phyloP scores from a whole-genome alignment of 2,329 filamentous ascomycete genomes.

The Sclerotinia subarctica region DNA sequence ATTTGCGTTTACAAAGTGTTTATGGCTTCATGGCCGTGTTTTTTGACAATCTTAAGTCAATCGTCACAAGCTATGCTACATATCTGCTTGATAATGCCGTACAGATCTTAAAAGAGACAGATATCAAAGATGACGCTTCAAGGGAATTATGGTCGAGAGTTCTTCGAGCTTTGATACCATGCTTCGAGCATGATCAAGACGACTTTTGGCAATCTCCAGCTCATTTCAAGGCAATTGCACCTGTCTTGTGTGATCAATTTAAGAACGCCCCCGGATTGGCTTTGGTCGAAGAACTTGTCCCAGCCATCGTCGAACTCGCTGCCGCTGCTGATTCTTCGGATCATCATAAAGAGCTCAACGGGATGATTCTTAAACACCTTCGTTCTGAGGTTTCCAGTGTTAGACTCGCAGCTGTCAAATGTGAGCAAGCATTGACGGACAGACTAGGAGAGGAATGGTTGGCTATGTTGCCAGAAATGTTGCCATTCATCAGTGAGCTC shows the following conservation, averaged over 20 bases:
- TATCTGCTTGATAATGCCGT: conserved; percentile 78
- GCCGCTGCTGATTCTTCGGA: conserved; percentile 78
- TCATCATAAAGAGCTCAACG: conserved; percentile 88
- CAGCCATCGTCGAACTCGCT: conserved; percentile 76
- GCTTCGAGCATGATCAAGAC: conserved; percentile 87
- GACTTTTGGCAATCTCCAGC: conserved; percentile 93
- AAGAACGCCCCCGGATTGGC: conserved; percentile 46
- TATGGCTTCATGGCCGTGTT: conserved; percentile 79
- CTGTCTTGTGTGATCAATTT: conserved; percentile 67
- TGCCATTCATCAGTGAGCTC: conserved; percentile 92
- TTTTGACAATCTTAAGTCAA: conserved; percentile 84
- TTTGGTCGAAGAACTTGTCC: conserved; percentile 57
- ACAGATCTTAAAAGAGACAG: conserved; percentile 52
- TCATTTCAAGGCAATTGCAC: conserved; percentile 73
- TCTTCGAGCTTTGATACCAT: conserved; percentile 67
- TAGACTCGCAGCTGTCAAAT: conserved; percentile 76
- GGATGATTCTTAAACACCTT: conserved; percentile 71
- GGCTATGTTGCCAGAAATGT: conserved; percentile 85
- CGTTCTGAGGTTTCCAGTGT: conserved; percentile 68
- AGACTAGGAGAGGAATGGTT: conserved; percentile 91
- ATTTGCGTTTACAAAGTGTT: conserved; percentile 67
- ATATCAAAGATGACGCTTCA: conserved; percentile 47
- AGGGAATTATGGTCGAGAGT: conserved; percentile 66
- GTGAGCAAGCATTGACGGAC: conserved; percentile 76
- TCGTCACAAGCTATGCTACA: conserved; percentile 87